Conservation (phyloP, 805 yeast genomes). For the Saturnispora sanitii region DNA sequence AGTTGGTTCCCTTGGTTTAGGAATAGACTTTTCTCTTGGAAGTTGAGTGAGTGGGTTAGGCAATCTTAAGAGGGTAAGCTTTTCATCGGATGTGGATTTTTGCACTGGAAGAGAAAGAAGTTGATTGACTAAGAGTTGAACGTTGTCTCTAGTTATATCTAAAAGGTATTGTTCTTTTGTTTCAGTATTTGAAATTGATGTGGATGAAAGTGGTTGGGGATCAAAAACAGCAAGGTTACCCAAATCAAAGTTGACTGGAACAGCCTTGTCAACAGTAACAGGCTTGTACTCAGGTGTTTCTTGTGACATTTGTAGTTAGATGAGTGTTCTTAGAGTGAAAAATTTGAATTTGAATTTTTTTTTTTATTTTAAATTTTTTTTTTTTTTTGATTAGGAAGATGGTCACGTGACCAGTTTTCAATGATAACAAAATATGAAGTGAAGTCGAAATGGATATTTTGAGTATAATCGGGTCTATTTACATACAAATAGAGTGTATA, state of each 20-base stretch:
- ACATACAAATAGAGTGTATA: no score
- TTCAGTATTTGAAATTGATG: slow-evolving; percentile 41
- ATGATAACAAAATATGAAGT: no score
- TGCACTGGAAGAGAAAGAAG: slow-evolving; percentile 81
- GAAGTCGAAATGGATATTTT: no score
- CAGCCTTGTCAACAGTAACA: slow-evolving; percentile 81
- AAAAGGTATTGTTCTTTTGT: slow-evolving; percentile 56
- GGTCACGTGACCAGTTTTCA: no score
- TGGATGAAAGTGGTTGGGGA: slow-evolving; percentile 70
- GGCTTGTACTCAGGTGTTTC: slow-evolving; percentile 36
- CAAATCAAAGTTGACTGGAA: slow-evolving; percentile 81
- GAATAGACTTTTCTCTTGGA: slow-evolving; percentile 94
- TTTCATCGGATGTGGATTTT: slow-evolving; percentile 58
- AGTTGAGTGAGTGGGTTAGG: slow-evolving; percentile 75
- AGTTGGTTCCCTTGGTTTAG: slow-evolving; percentile 85
- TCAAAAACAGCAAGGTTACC: slow-evolving; percentile 90
- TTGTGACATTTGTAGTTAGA: neutral
- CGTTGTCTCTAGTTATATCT: slow-evolving; percentile 76
- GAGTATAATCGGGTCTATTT: no score
- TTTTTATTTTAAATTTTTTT: no score
- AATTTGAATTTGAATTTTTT: neutral
- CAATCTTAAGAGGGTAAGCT: slow-evolving; percentile 71
- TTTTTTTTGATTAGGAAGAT: no score
- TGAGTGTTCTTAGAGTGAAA: neutral
- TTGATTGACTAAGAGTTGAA: slow-evolving; percentile 85